Base-by-base conservation (phyloP, 345 rosid genomes). In the Barbarea vulgaris region DNA sequence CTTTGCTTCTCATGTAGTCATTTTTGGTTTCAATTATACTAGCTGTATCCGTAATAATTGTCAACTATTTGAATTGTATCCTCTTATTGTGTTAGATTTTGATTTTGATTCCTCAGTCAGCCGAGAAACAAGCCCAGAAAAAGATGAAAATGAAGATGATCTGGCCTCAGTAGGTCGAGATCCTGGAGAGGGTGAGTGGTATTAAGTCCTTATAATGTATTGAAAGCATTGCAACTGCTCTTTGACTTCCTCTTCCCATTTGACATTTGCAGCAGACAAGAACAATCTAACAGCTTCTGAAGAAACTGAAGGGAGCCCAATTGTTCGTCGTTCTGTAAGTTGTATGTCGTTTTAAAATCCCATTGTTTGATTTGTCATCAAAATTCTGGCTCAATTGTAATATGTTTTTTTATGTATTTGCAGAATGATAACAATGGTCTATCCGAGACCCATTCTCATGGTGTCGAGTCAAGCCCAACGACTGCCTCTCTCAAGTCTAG, bases 291-390 rank as follows among this genome's bases (percentile, higher is more conserved):
- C 74, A 64, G 72, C 80, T 78, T 79, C 80, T 44, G 69, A 67
- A 78, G 77, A 81, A 76, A 67, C 74, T 48, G 89, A 81, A 64
- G 55, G 72, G 62, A 79, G 82, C 81, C 74, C 80, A 54, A 83
- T 67, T 87, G 86, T 82, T 91, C 95, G 97, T 80, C 94, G 96
- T 93, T 89, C 89, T 96, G 98, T 96, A 96, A 96, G 99, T 96
- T 96, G 99, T 96, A 96, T 91, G 98, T 96, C 92, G 93, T 91
- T 81, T 85, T 70, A 36, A 79, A 83, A 85, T 79, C 83, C 81
- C 58, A 51, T 80, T 85, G 56, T 79, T 80, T 63, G 73, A 75
- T 83, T 84, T 69, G 42, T 37, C 50, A 80, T 69, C 70, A 69
- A 71, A 77, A 81, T 77, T 70, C 71, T 68, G 63, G 76, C 81